Evolutionary conservation across 2,329 filamentous ascomycete genomes (phyloP).

Genomic region (Fusarium pilosicola): DNA sequence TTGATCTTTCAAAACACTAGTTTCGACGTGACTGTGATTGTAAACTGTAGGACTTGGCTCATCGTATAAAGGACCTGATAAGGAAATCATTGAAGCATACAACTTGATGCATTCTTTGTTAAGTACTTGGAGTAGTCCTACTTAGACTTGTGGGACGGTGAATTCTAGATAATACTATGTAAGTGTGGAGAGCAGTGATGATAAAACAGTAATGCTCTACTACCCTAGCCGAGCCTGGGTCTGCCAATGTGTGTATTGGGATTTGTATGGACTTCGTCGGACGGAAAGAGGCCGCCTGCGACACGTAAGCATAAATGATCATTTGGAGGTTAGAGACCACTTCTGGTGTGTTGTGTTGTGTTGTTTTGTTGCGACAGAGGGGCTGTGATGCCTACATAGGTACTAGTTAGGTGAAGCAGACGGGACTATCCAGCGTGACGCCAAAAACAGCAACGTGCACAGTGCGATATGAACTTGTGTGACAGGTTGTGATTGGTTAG

Average conservation of each 20-base stretch:
- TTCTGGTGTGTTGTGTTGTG: conserved; percentile 18
- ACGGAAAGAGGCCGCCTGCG: conserved; percentile 24
- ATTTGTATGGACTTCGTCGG: neutral
- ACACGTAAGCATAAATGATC: neutral
- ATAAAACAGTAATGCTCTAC: neutral
- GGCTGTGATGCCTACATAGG: conserved; percentile 16
- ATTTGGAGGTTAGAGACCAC: conserved; percentile 13
- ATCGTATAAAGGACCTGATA: neutral
- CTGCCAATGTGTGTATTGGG: neutral
- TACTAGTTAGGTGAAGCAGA: neutral
- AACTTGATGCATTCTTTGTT: neutral
- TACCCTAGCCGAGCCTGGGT: neutral
- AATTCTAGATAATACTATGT: neutral
- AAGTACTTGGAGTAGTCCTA: neutral
- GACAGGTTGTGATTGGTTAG: conserved; percentile 11
- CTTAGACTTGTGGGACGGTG: neutral
- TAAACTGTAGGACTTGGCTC: neutral
- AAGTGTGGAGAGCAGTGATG: neutral
- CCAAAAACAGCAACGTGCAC: conserved; percentile 7
- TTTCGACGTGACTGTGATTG: conserved; percentile 6
- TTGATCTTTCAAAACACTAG: conserved; percentile 23
- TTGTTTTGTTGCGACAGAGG: conserved; percentile 9
- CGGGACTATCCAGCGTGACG: neutral
- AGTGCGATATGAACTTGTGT: conserved; percentile 1
- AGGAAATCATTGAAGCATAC: neutral